These are phyloP conservation scores for Sporopachydermia lactativora DNA, from an alignment of 805 yeast species.

Conservation along the genomic window DNA sequence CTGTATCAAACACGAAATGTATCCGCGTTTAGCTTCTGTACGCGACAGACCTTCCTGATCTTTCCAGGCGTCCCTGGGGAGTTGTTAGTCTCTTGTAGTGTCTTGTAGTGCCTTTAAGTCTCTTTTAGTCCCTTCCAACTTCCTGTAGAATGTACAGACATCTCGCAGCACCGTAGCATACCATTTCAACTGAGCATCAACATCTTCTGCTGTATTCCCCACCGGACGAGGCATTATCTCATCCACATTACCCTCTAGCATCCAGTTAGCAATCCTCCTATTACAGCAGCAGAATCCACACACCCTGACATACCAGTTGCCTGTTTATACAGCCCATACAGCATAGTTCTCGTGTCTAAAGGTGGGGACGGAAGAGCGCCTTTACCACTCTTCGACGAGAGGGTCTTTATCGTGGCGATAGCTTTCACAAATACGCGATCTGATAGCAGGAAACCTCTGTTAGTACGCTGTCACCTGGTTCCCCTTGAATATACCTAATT, in stretches of 20 bases:
- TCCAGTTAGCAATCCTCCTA: not conserved
- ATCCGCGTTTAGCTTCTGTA: constrained; percentile 61
- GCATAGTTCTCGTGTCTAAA: constrained; percentile 45
- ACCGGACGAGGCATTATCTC: constrained; percentile 53
- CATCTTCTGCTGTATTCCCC: constrained; percentile 47
- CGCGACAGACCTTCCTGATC: constrained; percentile 50
- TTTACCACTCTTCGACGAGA: constrained; percentile 49
- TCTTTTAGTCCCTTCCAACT: too few species aligned
- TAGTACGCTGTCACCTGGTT: too few species aligned
- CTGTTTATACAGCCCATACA: constrained; percentile 78
- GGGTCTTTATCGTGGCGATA: constrained; percentile 59
- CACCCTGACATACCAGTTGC: constrained; percentile 36
- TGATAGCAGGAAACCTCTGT: constrained; percentile 8
- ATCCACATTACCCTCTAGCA: constrained; percentile 58
- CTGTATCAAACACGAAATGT: constrained; percentile 52
- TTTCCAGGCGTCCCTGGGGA: constrained; percentile 57
- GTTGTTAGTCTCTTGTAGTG: not conserved
- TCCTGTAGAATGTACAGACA: too few species aligned
- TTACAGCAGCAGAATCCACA: not conserved
- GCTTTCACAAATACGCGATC: constrained; percentile 79
- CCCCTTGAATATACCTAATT: too few species aligned
- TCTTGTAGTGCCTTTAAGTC: not conserved
- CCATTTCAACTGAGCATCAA: constrained; percentile 60
- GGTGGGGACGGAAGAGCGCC: constrained; percentile 68
- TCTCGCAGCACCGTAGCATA: constrained; percentile 7